phyloP scores from a whole-genome alignment of 2,329 filamentous ascomycete species.

The Eutypa lata region DNA sequence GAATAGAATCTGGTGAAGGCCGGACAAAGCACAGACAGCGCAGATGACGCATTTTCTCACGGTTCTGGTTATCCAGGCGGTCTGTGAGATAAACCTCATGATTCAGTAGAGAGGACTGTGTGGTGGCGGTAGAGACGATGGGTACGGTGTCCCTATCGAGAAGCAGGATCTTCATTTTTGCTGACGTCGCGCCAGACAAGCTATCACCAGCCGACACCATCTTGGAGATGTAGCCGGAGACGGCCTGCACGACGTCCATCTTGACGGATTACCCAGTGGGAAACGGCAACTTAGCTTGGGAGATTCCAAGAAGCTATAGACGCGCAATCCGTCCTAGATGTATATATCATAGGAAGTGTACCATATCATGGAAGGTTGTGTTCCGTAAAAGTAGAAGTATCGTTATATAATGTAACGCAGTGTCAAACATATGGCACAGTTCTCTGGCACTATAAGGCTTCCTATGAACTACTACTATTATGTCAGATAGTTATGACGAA shows the following conservation, averaged over 20 bases:
- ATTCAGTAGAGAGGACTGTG: slow-evolving; percentile 89
- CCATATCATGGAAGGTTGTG: background rate
- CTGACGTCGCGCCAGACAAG: slow-evolving; percentile 61
- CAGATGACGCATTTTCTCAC: slow-evolving; percentile 97
- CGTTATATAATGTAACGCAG: too few species aligned
- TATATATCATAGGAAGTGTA: background rate
- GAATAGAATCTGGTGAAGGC: slow-evolving; percentile 87
- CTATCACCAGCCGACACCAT: slow-evolving; percentile 85
- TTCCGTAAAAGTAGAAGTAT: too few species aligned
- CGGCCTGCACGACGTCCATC: slow-evolving; percentile 93
- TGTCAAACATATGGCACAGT: too few species aligned
- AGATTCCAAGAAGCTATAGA: background rate
- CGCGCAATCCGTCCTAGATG: background rate
- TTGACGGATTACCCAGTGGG: slow-evolving; percentile 24
- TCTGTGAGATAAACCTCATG: slow-evolving; percentile 98
- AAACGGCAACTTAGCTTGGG: background rate
- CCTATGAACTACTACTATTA: too few species aligned
- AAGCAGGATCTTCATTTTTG: slow-evolving; percentile 98
- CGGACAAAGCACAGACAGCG: slow-evolving; percentile 90
- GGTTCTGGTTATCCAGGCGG: slow-evolving; percentile 80
- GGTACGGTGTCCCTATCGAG: slow-evolving; percentile 91
- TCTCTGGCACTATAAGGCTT: too few species aligned
- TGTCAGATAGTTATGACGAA: too few species aligned
- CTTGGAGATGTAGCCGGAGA: slow-evolving; percentile 93
- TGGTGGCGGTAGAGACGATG: slow-evolving; percentile 92